phyloP scores from a whole-genome alignment of 2,329 filamentous ascomycete species.

The Penicillium sp. region DNA sequence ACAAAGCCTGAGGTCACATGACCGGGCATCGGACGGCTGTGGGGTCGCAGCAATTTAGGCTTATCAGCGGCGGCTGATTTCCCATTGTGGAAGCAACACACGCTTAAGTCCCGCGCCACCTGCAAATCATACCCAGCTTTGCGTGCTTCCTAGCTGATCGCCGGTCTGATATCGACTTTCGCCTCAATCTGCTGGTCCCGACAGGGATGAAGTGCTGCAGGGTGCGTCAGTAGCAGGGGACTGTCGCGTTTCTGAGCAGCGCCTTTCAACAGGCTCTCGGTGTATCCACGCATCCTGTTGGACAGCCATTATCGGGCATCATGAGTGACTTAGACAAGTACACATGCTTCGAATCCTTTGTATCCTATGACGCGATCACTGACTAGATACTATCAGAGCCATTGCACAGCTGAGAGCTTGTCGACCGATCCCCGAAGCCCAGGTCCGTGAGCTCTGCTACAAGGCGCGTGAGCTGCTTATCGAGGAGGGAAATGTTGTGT shows the following conservation, averaged over 20 bases:
- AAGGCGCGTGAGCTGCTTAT: conserved; percentile 94
- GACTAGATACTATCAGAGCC: conserved; percentile 55
- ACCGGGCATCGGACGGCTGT: neutral
- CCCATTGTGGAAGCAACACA: neutral
- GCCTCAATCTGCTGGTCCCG: conserved; percentile 5
- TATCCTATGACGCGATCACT: no score
- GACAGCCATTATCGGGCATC: conserved; percentile 19
- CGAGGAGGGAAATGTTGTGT: conserved; percentile 95
- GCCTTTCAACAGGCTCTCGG: conserved; percentile 13
- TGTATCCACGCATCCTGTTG: conserved; percentile 12
- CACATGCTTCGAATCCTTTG: conserved; percentile 11
- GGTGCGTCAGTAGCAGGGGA: conserved; percentile 4
- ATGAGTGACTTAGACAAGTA: conserved; percentile 97
- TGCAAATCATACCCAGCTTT: neutral
- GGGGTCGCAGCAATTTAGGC: conserved; percentile 8
- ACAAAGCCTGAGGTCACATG: conserved; percentile 4
- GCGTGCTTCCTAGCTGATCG: neutral
- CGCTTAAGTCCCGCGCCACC: no score
- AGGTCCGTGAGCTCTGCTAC: conserved; percentile 95
- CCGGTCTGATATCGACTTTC: neutral
- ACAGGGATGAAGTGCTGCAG: conserved; percentile 9
- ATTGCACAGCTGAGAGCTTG: conserved; percentile 95
- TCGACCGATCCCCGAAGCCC: conserved; percentile 88
- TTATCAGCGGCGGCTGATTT: conserved; percentile 2
- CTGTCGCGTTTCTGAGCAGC: conserved; percentile 11